Percentiles rank a stretch among this genome's conserved stretches.
These are phyloP conservation scores for Xylaria sp. DNA, from an alignment of 2,329 filamentous ascomycete genomes.

Conservation along the genomic window DNA sequence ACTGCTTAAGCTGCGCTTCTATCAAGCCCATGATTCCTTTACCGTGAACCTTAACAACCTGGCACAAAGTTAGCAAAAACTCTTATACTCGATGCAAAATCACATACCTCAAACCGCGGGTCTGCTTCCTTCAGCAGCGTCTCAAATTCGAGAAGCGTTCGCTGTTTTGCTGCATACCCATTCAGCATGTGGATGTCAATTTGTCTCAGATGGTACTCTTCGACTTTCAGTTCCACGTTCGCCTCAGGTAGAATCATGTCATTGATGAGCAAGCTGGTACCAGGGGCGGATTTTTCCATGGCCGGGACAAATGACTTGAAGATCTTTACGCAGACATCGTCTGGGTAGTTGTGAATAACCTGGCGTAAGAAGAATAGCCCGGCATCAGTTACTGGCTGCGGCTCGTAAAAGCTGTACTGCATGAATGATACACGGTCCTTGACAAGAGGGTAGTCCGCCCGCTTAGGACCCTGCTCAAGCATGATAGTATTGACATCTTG, in stretches of 20 bases:
- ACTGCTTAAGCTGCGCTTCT: constrained; percentile 4
- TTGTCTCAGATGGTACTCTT: constrained; percentile 38
- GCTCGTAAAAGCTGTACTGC: constrained; percentile 24
- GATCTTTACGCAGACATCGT: constrained; percentile 20
- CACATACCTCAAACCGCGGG: constrained; percentile 24
- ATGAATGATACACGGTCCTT: constrained; percentile 17
- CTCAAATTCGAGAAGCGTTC: constrained; percentile 29
- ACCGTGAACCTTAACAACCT: constrained; percentile 12
- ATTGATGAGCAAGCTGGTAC: constrained; percentile 42
- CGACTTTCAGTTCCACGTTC: constrained; percentile 26
- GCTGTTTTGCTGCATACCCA: constrained; percentile 36
- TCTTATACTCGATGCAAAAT: background rate
- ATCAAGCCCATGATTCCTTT: constrained; percentile 17
- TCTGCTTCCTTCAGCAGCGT: constrained; percentile 35
- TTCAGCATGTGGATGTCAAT: constrained; percentile 43
- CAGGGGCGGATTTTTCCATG: constrained; percentile 29
- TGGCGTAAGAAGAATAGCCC: constrained; percentile 23
- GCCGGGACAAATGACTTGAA: constrained; percentile 25
- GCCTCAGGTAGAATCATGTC: constrained; percentile 41
- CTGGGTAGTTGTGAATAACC: constrained; percentile 22
- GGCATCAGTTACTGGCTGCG: constrained; percentile 17
- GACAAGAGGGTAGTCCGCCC: background rate
- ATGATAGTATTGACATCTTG: constrained; percentile 22
- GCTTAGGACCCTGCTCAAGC: constrained; percentile 22
- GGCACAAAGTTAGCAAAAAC: background rate